Base-by-base conservation (phyloP, 306 rosid genomes). In the Lathyrus aphaca region DNA sequence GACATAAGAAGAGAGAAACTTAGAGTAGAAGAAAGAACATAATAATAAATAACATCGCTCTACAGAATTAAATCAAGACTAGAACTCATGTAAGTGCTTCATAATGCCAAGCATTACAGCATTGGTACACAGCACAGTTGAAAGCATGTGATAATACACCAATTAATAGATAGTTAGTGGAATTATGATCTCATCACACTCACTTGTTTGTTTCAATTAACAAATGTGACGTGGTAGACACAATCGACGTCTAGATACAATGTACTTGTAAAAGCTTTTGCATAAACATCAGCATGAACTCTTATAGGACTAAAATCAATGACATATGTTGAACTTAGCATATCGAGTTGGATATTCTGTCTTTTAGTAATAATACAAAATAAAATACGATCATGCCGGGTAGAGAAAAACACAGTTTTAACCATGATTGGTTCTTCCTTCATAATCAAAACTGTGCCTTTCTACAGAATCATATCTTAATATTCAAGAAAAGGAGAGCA, bases 161-260 rank as follows among this genome's bases (percentile, higher is more conserved):
- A 73, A 46, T 68, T 61, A 55, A 55, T 44, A 46, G 50, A 56
- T 27, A 39, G 67, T 81, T 44, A 63, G 77, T 81, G 82, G 77
- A 77, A 62, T 29, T 43, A 21, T 72, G 73, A 77, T 68, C 74
- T 63, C 82, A 77, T 56, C 74, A 63, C 62, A 39, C 49, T 64
- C 79, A 77, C 79, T 55, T 44, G n/a, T 44, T 56, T 44, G 38
- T 61, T 59, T 68, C 73, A 55, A 68, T 30, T 44, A 72, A 76
- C 44, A 66, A 54, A 56, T 12, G 30, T 54, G 44, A 62, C 35
- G 37, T n/a, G 40, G 15, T 68, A 38, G 3, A 60, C 50, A 71
- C 6, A 72, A 73, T 62, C 39, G 40, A 53, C 1, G 76, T 77
- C 82, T 48, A 81, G 39, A 81, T 81, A 53, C 79, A 72, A 62